These are phyloP conservation scores for Coemansia sp. DNA, from an alignment of 192 early-diverging fungal genomes.

Conservation along the genomic window DNA sequence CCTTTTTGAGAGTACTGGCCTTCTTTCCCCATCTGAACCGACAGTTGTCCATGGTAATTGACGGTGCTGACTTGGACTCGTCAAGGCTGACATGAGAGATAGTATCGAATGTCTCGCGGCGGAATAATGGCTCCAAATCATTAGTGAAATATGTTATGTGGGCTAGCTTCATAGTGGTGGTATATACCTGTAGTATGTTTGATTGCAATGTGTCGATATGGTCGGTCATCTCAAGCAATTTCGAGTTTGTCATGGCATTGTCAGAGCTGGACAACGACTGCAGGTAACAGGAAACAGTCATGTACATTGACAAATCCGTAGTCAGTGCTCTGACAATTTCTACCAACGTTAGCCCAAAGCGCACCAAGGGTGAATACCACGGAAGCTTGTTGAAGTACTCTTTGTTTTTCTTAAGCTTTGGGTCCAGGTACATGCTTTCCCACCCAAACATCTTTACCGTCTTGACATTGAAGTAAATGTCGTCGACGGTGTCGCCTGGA, in stretches of 20 bases:
- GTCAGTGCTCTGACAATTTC: not conserved
- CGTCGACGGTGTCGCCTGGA: not conserved
- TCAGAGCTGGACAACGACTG: not conserved
- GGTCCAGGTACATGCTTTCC: slow-evolving; percentile 1
- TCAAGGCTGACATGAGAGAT: not conserved
- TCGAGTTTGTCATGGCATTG: not conserved
- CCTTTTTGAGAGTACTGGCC: slow-evolving; percentile 16
- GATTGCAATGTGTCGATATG: not conserved
- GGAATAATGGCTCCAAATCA: not conserved
- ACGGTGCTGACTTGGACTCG: not conserved
- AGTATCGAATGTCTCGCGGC: not conserved
- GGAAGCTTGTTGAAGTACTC: not conserved
- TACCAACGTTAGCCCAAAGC: not conserved
- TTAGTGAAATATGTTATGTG: not conserved
- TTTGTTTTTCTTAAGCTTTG: not conserved
- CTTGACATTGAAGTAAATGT: not conserved
- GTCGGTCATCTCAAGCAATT: not conserved
- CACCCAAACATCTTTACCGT: slow-evolving; percentile 8
- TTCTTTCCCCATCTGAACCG: not conserved
- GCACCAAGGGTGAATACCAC: not conserved
- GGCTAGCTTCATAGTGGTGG: no score
- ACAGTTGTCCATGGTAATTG: not conserved
- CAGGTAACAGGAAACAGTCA: not conserved
- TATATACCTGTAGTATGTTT: not conserved
- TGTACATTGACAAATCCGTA: not conserved